Conservation (phyloP, 768 basidiomycete genomes). For the Chalciporus chontae region DNA sequence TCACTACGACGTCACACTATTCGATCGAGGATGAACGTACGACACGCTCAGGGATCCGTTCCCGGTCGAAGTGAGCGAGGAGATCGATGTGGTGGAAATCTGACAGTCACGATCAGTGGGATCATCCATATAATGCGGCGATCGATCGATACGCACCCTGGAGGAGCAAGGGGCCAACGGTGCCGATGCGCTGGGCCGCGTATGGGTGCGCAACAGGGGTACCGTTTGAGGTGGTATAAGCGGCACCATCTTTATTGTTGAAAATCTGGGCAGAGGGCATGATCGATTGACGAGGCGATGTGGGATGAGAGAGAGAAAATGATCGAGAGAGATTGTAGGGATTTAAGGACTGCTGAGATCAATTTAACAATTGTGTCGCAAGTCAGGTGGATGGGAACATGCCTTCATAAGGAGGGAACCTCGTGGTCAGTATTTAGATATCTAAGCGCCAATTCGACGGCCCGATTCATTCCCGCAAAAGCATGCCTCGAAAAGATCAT, state of each 20-base stretch:
- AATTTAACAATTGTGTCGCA: conserved; percentile 2
- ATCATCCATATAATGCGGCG: neutral
- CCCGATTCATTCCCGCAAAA: conserved; percentile 22
- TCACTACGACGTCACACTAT: conserved; percentile 14
- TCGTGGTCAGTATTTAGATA: neutral
- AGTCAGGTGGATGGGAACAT: conserved; percentile 9
- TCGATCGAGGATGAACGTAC: conserved; percentile 38
- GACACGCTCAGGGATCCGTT: conserved; percentile 94
- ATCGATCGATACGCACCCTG: conserved; percentile 53
- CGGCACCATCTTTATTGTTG: conserved; percentile 50
- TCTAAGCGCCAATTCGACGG: neutral
- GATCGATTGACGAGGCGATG: conserved; percentile 3
- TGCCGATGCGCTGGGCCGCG: conserved; percentile 70
- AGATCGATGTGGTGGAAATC: conserved; percentile 89
- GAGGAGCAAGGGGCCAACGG: conserved; percentile 78
- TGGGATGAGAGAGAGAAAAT: neutral
- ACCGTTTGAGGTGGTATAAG: conserved; percentile 87
- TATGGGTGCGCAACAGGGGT: conserved; percentile 75
- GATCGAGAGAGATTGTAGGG: conserved; percentile 5
- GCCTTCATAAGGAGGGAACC: too few relatives aligned
- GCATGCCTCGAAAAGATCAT: too few relatives aligned
- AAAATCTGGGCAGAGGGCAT: conserved; percentile 69
- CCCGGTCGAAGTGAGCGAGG: conserved; percentile 89
- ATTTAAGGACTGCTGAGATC: conserved; percentile 28
- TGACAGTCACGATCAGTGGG: conserved; percentile 28